Base-by-base conservation (phyloP, 441 rosid species). In the Macaranga tanarius region DNA sequence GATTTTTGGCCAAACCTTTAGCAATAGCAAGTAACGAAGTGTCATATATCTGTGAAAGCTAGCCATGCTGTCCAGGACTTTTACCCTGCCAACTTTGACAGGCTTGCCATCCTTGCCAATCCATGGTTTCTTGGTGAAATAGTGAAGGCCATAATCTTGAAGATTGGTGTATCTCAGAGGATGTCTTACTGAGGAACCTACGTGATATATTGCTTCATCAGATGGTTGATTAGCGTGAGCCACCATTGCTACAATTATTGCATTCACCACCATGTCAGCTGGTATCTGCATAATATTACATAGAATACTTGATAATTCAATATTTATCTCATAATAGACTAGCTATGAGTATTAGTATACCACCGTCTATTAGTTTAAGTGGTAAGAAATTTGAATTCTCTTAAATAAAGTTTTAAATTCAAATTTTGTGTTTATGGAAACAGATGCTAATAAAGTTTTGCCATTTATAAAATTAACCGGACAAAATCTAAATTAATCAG, bases 181-280 rank as follows among this genome's bases (percentile, higher is more conserved):
- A 68, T 90, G 86, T 76, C 87, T 76, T 11, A 79, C 55, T 13
- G 98, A 92, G 1, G 98, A 89, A 5, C 98, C 96, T 25, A 95
- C 83, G 16, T 95, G 99, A 66, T 92, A 92, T 50, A 95, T 86
- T 16, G 65, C 51, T 1, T 65, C 16, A 45, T 69, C 70, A 22
- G 74, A 68, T 3, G 69, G 75, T 10, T 76, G 80, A 47, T 82
- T 79, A 0, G 81, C 86, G 48, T 89, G 86, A 20, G 89, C 93
- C 23, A 76, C 83, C 76, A 86, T 89, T 11, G 93, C 84, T 48
- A 86, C 90, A 4, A 89, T 45, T 67, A 88, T 91, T 1, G 93
- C 88, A 73, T 90, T 95, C 75, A 91, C 97, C 76, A 92, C 97
- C 98, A 95, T 90, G 50, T 95, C 97, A 1, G 95, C 98, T 3